Evolutionary conservation across 2,329 filamentous ascomycete species (phyloP).

Genomic region (Venturiaceae sp.): DNA sequence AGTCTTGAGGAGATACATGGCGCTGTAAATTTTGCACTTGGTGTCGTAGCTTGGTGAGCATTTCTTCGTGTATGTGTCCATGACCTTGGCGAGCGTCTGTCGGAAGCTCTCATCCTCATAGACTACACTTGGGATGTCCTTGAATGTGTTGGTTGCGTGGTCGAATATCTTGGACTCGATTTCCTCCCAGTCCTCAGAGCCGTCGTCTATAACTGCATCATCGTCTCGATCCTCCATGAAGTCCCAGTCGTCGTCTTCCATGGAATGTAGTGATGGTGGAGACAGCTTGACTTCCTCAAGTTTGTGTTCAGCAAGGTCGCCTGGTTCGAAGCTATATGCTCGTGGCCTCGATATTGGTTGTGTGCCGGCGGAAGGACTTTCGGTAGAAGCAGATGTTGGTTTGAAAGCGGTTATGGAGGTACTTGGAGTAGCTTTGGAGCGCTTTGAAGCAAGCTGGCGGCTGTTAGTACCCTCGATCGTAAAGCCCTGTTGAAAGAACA

Average conservation of each 20-base stretch:
- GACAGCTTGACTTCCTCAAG: background rate
- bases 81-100: background rate
- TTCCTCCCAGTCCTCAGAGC: conserved; percentile 1
- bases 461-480: background rate
- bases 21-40: background rate
- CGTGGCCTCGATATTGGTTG: no score
- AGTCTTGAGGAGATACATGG: background rate
- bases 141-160: background rate
- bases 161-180: background rate
- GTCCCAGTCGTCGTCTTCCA: background rate
- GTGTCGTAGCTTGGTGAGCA: background rate
- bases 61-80: background rate
- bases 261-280: background rate
- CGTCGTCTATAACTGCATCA: background rate
- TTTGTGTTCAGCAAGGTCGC: background rate
- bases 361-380: background rate
- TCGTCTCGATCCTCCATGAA: background rate
- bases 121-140: background rate
- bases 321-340: background rate
- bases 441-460: background rate
- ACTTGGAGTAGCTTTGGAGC: no score
- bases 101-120: background rate
- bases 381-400: no score
- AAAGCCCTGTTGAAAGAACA: no score
- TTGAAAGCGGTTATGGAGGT: no score